These are phyloP conservation scores for Millerago galiae DNA, from an alignment of 805 yeast species.

Conservation along the genomic window DNA sequence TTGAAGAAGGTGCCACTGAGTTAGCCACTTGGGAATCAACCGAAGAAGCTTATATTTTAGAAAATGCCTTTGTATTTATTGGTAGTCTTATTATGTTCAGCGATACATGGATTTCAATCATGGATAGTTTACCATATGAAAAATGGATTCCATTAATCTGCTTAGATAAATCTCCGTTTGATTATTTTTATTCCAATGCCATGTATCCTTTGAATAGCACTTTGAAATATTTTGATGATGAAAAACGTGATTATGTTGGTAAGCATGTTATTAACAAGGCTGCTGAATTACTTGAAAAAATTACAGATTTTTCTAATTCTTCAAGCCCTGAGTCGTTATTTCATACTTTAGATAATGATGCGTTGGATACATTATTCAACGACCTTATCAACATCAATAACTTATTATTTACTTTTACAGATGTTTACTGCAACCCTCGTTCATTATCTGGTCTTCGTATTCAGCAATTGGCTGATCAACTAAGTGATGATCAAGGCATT, in stretches of 20 bases:
- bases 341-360: constrained; percentile 15
- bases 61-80: constrained; percentile 40
- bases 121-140: constrained; percentile 31
- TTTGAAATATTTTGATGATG: constrained; percentile 51
- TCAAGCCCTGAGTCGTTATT: constrained; percentile 22
- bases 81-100: constrained; percentile 42
- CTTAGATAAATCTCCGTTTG: constrained; percentile 53
- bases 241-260: constrained; percentile 43
- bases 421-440: constrained; percentile 49
- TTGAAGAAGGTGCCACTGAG: constrained; percentile 35
- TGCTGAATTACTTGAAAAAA: constrained; percentile 24
- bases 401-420: constrained; percentile 45
- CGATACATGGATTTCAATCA: constrained; percentile 23
- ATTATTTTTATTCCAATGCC: constrained; percentile 49
- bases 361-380: constrained; percentile 22
- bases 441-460: constrained; percentile 35
- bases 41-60: constrained; percentile 38
- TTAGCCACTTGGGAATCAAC: constrained; percentile 49
- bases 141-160: constrained; percentile 44
- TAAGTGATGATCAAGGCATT: constrained; percentile 37
- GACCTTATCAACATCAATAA: constrained; percentile 32
- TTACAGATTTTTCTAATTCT: constrained; percentile 23
- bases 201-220: constrained; percentile 47
- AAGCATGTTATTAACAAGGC: constrained; percentile 29
- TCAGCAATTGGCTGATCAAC: constrained; percentile 31